A percentile compares a stretch with the other conserved stretches of the same genome.
Conservation (phyloP, 257 asterid genomes). For the Petunia axillaris region DNA sequence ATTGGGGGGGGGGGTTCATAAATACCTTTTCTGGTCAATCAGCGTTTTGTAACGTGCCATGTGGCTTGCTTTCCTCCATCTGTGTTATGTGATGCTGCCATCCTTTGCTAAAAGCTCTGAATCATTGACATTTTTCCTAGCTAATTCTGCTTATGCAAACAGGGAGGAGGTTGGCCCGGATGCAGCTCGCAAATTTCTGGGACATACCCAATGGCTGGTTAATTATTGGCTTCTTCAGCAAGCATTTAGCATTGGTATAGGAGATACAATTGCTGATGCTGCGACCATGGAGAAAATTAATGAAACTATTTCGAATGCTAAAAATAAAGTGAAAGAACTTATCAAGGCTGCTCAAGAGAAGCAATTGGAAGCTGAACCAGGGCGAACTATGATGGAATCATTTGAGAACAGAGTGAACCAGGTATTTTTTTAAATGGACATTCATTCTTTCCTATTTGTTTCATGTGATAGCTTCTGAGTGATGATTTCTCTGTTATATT, state of each 20-base stretch:
- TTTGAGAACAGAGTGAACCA: constrained; percentile 97
- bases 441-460: not conserved
- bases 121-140: not conserved
- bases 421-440: constrained; percentile 44
- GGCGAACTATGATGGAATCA: constrained; percentile 96
- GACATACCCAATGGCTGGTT: constrained; percentile 99
- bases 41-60: not conserved
- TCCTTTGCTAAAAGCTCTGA: not conserved
- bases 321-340: constrained; percentile 86
- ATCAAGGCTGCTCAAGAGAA: constrained; percentile 72
- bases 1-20: not conserved
- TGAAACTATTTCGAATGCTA: constrained; percentile 84
- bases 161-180: constrained; percentile 99
- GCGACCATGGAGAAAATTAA: constrained; percentile 82
- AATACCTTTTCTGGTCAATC: too few relatives aligned
- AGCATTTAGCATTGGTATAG: constrained; percentile 96
- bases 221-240: constrained; percentile 98
- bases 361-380: constrained; percentile 96
- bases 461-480: not conserved
- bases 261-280: constrained; percentile 99
- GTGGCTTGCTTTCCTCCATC: not conserved
- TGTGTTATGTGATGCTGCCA: not conserved
- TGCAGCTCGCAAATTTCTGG: constrained; percentile 98
- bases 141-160: constrained; percentile 31
- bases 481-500: constrained; percentile 27